These are phyloP conservation scores for Claviceps pazoutovae DNA, from an alignment of 2,329 filamentous ascomycete species.

Conservation along the genomic window DNA sequence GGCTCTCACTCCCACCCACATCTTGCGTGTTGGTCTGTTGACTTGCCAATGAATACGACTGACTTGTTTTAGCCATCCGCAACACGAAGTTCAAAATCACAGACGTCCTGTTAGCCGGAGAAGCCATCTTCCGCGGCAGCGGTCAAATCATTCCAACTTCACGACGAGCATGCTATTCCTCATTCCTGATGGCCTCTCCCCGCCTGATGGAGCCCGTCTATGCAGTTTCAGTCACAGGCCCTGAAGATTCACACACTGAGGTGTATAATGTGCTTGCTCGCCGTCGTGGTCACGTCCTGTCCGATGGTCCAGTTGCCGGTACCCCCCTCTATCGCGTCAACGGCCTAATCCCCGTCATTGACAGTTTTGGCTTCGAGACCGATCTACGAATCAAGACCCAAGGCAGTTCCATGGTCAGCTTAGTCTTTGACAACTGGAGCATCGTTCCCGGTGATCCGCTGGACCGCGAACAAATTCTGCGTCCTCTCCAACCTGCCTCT, in stretches of 20 bases:
- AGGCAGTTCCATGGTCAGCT: conserved; percentile 75
- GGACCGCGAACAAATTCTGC: conserved; percentile 69
- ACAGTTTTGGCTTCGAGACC: conserved; percentile 96
- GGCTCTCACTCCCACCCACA: conserved; percentile 21
- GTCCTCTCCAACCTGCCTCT: conserved; percentile 74
- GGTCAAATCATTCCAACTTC: conserved; percentile 96
- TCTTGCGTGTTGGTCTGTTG: neutral
- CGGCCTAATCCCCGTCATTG: conserved; percentile 87
- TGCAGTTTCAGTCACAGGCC: conserved; percentile 81
- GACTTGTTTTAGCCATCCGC: conserved; percentile 55
- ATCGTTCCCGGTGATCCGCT: conserved; percentile 93
- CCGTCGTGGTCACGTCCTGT: conserved; percentile 79
- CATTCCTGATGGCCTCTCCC: conserved; percentile 92
- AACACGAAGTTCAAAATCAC: conserved; percentile 97
- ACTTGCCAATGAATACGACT: neutral
- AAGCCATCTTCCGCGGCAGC: conserved; percentile 88
- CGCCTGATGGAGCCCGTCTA: conserved; percentile 96
- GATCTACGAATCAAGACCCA: conserved; percentile 93
- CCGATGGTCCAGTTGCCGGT: conserved; percentile 86
- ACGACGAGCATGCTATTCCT: conserved; percentile 83
- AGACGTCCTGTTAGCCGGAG: conserved; percentile 70
- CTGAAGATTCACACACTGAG: conserved; percentile 73
- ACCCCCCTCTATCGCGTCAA: conserved; percentile 87
- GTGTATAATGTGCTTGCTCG: conserved; percentile 86
- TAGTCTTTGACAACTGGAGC: conserved; percentile 93